Conservation (phyloP, 78 protist genomes). For the Paulinella micropora region DNA sequence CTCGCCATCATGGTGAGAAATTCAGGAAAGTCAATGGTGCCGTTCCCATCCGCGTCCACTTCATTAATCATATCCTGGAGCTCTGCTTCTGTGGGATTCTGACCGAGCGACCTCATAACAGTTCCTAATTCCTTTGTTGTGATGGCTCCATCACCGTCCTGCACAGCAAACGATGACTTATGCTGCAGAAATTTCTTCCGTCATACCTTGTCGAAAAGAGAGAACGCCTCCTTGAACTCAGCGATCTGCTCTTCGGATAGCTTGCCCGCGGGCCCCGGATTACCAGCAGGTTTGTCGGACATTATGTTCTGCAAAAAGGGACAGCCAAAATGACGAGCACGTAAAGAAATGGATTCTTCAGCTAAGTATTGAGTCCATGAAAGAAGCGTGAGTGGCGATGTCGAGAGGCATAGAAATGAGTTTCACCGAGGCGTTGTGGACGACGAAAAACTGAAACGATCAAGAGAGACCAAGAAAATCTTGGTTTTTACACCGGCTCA, state of each 20-base stretch:
- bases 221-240: slow-evolving; percentile 60
- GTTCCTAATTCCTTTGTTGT: slow-evolving; percentile 92
- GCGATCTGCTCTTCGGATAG: slow-evolving; percentile 55
- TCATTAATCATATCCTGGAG: slow-evolving; percentile 97
- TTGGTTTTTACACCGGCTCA: no score
- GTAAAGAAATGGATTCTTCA: not conserved
- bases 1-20: slow-evolving; percentile 77
- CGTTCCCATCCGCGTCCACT: slow-evolving; percentile 80
- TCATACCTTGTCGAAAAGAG: slow-evolving; percentile 58
- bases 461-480: no score
- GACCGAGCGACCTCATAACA: slow-evolving; percentile 86
- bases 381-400: not conserved
- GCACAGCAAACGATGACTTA: no score
- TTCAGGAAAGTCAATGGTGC: slow-evolving; percentile 94
- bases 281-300: not conserved
- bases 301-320: not conserved
- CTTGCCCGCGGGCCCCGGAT: not conserved
- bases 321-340: not conserved
- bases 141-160: slow-evolving; percentile 57
- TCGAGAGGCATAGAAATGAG: not conserved
- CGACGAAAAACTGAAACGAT: no score
- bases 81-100: slow-evolving; percentile 85
- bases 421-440: not conserved
- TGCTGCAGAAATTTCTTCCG: no score
- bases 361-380: not conserved